These are phyloP conservation scores for Triadica sebifera DNA, from an alignment of 345 rosid genomes.

Conservation along the genomic window DNA sequence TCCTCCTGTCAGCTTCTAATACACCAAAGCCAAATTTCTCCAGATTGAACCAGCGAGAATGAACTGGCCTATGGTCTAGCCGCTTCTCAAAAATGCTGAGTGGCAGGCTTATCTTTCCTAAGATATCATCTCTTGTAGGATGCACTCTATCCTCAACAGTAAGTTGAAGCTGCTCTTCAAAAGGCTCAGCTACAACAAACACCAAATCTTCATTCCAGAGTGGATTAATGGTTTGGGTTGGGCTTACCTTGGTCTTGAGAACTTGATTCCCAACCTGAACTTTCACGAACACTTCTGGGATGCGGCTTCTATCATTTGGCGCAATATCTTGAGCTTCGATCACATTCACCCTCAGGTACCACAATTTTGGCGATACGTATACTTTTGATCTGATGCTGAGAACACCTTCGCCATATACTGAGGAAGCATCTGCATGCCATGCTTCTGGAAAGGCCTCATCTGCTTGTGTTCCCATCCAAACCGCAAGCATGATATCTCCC, in stretches of 20 bases:
- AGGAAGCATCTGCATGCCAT: slow-evolving; percentile 76
- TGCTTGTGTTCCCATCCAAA: slow-evolving; percentile 95
- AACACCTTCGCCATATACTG: slow-evolving; percentile 65
- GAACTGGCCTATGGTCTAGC: slow-evolving; percentile 77
- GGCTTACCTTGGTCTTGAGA: slow-evolving; percentile 54
- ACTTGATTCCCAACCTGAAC: slow-evolving; percentile 78
- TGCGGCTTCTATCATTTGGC: slow-evolving; percentile 56
- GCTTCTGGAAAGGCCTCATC: slow-evolving; percentile 89
- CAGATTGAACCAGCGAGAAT: slow-evolving; percentile 83
- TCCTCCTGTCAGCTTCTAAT: slow-evolving; percentile 76
- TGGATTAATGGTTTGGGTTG: slow-evolving; percentile 50
- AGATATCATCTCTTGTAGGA: slow-evolving; percentile 56
- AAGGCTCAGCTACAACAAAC: slow-evolving; percentile 90
- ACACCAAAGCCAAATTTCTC: slow-evolving; percentile 74
- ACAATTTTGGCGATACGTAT: slow-evolving; percentile 77
- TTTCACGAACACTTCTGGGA: slow-evolving; percentile 70
- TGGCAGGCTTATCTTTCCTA: slow-evolving; percentile 63
- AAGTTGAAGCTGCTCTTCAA: slow-evolving; percentile 71
- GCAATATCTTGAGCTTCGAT: slow-evolving; percentile 87
- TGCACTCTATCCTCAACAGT: slow-evolving; percentile 69
- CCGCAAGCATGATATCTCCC: slow-evolving; percentile 86
- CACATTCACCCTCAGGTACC: slow-evolving; percentile 80
- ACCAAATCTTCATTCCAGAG: slow-evolving; percentile 86
- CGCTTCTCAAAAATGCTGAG: slow-evolving; percentile 63
- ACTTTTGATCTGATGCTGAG: slow-evolving; percentile 68